A percentile compares a stretch with the other conserved stretches of the same genome.
Conservation (phyloP, 1,139 yeast genomes). For the Diutina mesorugosa region DNA sequence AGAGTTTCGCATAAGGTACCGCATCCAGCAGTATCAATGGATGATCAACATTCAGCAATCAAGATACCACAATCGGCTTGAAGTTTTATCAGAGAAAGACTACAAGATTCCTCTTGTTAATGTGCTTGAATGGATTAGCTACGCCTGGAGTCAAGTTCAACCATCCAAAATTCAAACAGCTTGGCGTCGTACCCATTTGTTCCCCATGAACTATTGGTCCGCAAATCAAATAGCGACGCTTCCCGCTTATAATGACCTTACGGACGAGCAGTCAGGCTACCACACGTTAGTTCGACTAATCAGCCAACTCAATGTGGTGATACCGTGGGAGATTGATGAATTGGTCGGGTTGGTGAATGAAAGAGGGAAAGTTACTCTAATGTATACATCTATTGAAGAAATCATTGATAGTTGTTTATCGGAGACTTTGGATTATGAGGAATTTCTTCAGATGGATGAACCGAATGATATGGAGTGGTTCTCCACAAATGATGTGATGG, state of each 20-base stretch:
- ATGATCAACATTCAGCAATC: slow-evolving; percentile 27
- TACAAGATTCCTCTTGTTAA: slow-evolving; percentile 36
- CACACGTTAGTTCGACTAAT: slow-evolving; percentile 29
- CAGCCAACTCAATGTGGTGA: slow-evolving; percentile 29
- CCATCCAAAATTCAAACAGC: slow-evolving; percentile 32
- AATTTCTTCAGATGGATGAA: slow-evolving; percentile 2
- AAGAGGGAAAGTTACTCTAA: slow-evolving; percentile 38
- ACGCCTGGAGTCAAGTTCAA: slow-evolving; percentile 42
- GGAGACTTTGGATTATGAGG: neutral
- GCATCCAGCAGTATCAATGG: slow-evolving; percentile 47
- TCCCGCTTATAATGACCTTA: neutral
- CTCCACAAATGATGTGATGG: neutral
- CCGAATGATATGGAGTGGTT: neutral
- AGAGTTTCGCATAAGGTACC: slow-evolving; percentile 45
- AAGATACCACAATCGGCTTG: slow-evolving; percentile 6
- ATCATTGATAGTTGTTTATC: slow-evolving; percentile 45
- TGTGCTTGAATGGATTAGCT: slow-evolving; percentile 44
- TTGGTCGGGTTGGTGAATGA: slow-evolving; percentile 46
- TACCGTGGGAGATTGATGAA: slow-evolving; percentile 49
- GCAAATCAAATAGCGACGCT: slow-evolving; percentile 2
- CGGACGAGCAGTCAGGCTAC: slow-evolving; percentile 7
- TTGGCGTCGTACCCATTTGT: slow-evolving; percentile 32
- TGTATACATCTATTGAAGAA: slow-evolving; percentile 50
- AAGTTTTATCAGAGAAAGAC: slow-evolving; percentile 22
- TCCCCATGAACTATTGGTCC: slow-evolving; percentile 15